Conservation (phyloP, 2,329 filamentous ascomycete species). For the Neopestalotiopsis sp. region DNA sequence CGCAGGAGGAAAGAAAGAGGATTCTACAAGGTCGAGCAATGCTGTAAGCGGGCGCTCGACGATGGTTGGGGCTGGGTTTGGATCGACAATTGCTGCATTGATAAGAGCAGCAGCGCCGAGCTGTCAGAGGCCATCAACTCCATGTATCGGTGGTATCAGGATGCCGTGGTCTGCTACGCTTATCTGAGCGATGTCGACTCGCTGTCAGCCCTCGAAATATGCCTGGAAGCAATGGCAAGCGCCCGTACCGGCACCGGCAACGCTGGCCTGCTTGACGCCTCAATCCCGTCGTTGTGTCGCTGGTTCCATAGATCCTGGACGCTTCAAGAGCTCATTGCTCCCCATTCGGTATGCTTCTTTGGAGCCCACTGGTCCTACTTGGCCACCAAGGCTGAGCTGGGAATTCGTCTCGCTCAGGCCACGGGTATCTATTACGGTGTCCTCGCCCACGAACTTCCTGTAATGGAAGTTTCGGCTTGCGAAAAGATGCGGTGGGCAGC, state of each 20-base stretch:
- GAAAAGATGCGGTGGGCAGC: conserved; percentile 20
- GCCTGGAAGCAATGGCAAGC: neutral
- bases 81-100: conserved; percentile 17
- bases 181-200: conserved; percentile 12
- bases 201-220: too few relatives aligned
- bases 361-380: conserved; percentile 4
- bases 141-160: conserved; percentile 3
- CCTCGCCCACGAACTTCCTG: neutral
- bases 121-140: conserved; percentile 13
- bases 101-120: conserved; percentile 13
- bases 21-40: neutral
- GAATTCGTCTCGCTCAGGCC: neutral
- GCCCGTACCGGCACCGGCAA: neutral
- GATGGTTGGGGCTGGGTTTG: conserved; percentile 11
- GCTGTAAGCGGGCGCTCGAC: neutral
- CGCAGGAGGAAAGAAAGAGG: neutral
- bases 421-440: conserved; percentile 2
- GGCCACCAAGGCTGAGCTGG: conserved; percentile 6
- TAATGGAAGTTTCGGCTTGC: conserved; percentile 15
- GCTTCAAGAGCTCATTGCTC: conserved; percentile 17
- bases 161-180: conserved; percentile 21
- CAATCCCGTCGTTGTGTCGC: neutral
- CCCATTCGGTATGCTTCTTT: conserved; percentile 15
- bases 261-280: neutral
- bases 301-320: conserved; percentile 15